phyloP scores from a whole-genome alignment of 1,284 basidiomycete species.

The Rhodotorula sp. region DNA sequence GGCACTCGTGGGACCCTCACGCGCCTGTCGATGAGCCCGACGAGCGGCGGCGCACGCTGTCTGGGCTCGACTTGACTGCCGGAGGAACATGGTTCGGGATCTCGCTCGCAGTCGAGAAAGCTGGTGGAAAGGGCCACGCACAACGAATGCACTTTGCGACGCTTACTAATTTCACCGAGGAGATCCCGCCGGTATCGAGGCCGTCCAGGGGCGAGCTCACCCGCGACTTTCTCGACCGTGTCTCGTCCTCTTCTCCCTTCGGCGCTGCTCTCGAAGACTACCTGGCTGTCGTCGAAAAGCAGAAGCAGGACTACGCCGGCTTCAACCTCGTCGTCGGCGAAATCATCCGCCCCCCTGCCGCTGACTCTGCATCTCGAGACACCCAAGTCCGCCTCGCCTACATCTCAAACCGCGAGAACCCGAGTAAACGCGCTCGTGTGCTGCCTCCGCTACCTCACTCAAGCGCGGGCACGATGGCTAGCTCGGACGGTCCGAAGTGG shows the following conservation, averaged over 20 bases:
- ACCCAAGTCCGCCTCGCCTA: slow-evolving; percentile 30
- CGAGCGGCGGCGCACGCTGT: slow-evolving; percentile 15
- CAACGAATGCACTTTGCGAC: slow-evolving; percentile 34
- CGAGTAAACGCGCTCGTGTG: slow-evolving; percentile 14
- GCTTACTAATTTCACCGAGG: slow-evolving; percentile 44
- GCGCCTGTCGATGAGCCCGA: neutral
- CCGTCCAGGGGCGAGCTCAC: slow-evolving; percentile 10
- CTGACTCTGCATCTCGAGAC: neutral
- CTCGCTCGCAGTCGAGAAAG: slow-evolving; percentile 9
- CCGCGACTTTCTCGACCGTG: slow-evolving; percentile 26
- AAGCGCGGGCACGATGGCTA: neutral
- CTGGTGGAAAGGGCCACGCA: neutral
- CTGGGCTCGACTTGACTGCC: slow-evolving; percentile 40
- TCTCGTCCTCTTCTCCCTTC: slow-evolving; percentile 25
- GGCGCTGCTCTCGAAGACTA: slow-evolving; percentile 21
- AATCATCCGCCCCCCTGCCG: neutral
- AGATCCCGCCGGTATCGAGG: slow-evolving; percentile 7
- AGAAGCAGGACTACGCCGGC: slow-evolving; percentile 38
- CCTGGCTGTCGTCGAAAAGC: slow-evolving; percentile 23
- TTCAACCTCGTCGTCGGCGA: slow-evolving; percentile 43
- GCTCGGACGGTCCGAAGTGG: neutral
- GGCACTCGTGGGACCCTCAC: slow-evolving; percentile 24
- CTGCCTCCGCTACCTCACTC: neutral
- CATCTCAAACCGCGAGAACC: slow-evolving; percentile 37
- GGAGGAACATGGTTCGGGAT: slow-evolving; percentile 44